These are phyloP conservation scores for Cercophora sp. DNA, from an alignment of 495 filamentous ascomycete species.

Conservation along the genomic window DNA sequence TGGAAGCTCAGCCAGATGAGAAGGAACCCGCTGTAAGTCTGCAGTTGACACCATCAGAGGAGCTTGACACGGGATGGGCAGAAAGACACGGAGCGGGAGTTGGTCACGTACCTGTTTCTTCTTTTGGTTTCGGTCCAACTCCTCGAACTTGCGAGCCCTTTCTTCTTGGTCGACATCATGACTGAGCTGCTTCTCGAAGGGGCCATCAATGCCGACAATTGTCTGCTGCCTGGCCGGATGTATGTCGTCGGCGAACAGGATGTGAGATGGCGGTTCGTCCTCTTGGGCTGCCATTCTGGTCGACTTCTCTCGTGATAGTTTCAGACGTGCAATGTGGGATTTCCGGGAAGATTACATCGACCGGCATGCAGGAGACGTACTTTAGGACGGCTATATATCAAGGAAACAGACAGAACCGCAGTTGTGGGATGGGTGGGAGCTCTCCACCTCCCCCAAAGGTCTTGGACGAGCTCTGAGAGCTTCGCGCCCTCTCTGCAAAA, in stretches of 20 bases:
- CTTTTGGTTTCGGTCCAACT: conserved; percentile 25
- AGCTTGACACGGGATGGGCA: neutral
- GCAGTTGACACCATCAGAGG: neutral
- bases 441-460: neutral
- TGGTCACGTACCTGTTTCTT: conserved; percentile 28
- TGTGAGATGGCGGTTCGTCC: neutral
- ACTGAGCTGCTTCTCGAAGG: conserved; percentile 1
- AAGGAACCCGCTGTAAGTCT: conserved; percentile 20
- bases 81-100: neutral
- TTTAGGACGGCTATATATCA: neutral
- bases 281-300: neutral
- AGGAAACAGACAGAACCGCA: neutral
- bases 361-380: neutral
- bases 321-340: neutral
- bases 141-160: conserved; percentile 22
- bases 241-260: conserved; percentile 11
- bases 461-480: neutral
- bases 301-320: neutral
- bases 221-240: neutral
- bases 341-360: neutral
- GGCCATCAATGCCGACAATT: neutral
- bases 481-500: too few relatives aligned
- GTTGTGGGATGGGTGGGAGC: neutral
- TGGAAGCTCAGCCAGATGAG: conserved; percentile 37
- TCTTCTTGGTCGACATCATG: conserved; percentile 19